Percentiles rank a stretch among this genome's conserved stretches.
Evolutionary conservation across 495 filamentous ascomycete species (phyloP).

Genomic region (Podospora sp.): DNA sequence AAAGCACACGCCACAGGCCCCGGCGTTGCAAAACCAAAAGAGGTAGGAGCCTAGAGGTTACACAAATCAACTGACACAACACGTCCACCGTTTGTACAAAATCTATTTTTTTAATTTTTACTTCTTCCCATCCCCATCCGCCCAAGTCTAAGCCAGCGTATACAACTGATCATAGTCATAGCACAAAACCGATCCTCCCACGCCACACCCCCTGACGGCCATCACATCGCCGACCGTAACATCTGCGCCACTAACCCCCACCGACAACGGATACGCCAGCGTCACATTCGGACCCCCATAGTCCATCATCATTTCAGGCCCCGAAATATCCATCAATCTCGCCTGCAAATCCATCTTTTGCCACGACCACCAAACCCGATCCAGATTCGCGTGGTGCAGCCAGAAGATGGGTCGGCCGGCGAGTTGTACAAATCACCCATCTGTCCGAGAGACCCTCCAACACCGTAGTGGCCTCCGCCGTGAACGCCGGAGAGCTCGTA

Average conservation of each 20-base stretch:
- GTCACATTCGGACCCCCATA: slow-evolving; percentile 35
- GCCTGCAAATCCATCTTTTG: slow-evolving; percentile 41
- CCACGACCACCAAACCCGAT: slow-evolving; percentile 44
- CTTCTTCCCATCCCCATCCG: too few relatives aligned
- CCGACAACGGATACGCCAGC: slow-evolving; percentile 35
- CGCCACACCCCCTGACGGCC: slow-evolving; percentile 36
- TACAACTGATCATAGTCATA: slow-evolving; percentile 44
- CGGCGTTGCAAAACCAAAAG: too few relatives aligned
- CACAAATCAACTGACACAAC: too few relatives aligned
- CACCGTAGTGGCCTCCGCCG: slow-evolving; percentile 27
- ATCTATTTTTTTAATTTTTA: not conserved
- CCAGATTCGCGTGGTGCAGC: slow-evolving; percentile 48
- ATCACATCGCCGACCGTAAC: slow-evolving; percentile 41
- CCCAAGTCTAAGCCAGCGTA: not conserved
- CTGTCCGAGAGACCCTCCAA: slow-evolving; percentile 32
- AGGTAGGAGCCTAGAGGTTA: too few relatives aligned
- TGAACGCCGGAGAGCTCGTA: slow-evolving; percentile 29
- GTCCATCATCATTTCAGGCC: slow-evolving; percentile 29
- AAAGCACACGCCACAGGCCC: too few relatives aligned
- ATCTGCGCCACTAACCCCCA: slow-evolving; percentile 36
- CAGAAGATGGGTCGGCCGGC: slow-evolving; percentile 48
- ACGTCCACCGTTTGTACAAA: not conserved
- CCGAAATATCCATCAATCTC: slow-evolving; percentile 43
- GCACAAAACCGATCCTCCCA: slow-evolving; percentile 37
- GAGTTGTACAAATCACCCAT: slow-evolving; percentile 41